Evolutionary conservation across 768 basidiomycete genomes (phyloP).

Genomic region (Amylocystis lapponica): DNA sequence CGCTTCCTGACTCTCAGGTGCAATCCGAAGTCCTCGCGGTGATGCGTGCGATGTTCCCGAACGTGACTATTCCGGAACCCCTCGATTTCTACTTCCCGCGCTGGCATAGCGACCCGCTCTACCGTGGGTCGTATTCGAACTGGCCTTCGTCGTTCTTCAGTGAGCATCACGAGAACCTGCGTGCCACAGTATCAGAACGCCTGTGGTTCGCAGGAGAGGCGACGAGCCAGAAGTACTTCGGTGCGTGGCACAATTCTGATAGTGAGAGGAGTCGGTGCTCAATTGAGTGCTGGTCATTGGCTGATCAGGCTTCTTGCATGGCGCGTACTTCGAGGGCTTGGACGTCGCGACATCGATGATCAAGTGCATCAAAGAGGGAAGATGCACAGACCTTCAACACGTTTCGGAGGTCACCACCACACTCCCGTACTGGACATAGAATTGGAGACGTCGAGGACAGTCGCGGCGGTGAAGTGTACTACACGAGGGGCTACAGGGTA

Average conservation of each 20-base stretch:
- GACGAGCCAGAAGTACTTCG: slow-evolving; percentile 51
- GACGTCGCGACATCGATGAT: slow-evolving; percentile 22
- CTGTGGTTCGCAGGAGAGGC: slow-evolving; percentile 65
- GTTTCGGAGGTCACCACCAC: slow-evolving; percentile 17
- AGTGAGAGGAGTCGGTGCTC: no score
- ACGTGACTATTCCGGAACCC: slow-evolving; percentile 45
- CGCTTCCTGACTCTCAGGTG: slow-evolving; percentile 40
- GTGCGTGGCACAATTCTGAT: slow-evolving; percentile 30
- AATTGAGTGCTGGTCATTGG: no score
- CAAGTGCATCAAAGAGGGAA: slow-evolving; percentile 19
- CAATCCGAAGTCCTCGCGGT: slow-evolving; percentile 49
- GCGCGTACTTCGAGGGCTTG: slow-evolving; percentile 29
- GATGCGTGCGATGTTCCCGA: slow-evolving; percentile 49
- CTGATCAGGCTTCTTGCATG: slow-evolving; percentile 25
- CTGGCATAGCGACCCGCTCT: slow-evolving; percentile 46
- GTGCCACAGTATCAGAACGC: slow-evolving; percentile 42
- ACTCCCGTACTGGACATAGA: slow-evolving; percentile 13
- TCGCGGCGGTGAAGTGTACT: no score
- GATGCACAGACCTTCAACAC: slow-evolving; percentile 12
- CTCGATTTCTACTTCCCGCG: slow-evolving; percentile 44
- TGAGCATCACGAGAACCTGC: slow-evolving; percentile 48
- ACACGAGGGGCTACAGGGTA: no score
- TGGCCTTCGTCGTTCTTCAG: slow-evolving; percentile 55
- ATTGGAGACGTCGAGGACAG: no score
- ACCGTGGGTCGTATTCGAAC: slow-evolving; percentile 58